Evolutionary conservation across 805 yeast genomes (phyloP).

Genomic region (Sporopachydermia lactativora): DNA sequence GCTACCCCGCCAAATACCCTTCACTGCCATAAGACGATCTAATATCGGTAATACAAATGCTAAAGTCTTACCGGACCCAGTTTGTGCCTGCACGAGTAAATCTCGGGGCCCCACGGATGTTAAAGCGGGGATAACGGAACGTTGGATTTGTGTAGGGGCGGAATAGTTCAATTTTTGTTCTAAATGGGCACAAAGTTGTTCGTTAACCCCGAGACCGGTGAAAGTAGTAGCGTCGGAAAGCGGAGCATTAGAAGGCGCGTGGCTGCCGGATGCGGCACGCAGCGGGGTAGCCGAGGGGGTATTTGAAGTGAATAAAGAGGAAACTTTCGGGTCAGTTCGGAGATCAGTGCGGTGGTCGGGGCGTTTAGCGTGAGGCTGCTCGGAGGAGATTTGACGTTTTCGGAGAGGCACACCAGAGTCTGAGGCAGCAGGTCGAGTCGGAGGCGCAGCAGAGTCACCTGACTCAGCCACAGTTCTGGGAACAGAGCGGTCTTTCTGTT

Average conservation of each 20-base stretch:
- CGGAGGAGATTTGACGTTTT: conserved; percentile 17
- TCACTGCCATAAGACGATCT: conserved; percentile 30
- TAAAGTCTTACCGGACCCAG: conserved; percentile 96
- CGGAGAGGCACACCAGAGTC: conserved; percentile 20
- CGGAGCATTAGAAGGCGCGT: conserved; percentile 79
- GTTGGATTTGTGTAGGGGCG: conserved; percentile 77
- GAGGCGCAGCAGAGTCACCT: too few species aligned
- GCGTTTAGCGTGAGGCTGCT: conserved; percentile 28
- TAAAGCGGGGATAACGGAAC: conserved; percentile 58
- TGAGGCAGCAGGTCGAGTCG: conserved; percentile 9
- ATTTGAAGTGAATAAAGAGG: conserved; percentile 72
- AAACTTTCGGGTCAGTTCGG: conserved; percentile 46
- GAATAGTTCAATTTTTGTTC: conserved; percentile 32
- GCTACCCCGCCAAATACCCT: conserved; percentile 36
- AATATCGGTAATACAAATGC: conserved; percentile 79
- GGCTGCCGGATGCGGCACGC: conserved; percentile 18
- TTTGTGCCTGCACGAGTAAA: conserved; percentile 86
- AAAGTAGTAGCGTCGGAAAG: conserved; percentile 46
- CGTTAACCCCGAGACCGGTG: conserved; percentile 53
- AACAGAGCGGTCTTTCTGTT: background rate
- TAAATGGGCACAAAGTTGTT: conserved; percentile 37
- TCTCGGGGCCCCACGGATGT: conserved; percentile 35
- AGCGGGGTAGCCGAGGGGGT: conserved; percentile 22
- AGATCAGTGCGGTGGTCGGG: too few species aligned
- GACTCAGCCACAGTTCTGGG: background rate